A percentile compares a stretch with the other conserved stretches of the same genome.
Conservation (phyloP, 352 stramenopile species). For the Globisporangium carolinianum region DNA sequence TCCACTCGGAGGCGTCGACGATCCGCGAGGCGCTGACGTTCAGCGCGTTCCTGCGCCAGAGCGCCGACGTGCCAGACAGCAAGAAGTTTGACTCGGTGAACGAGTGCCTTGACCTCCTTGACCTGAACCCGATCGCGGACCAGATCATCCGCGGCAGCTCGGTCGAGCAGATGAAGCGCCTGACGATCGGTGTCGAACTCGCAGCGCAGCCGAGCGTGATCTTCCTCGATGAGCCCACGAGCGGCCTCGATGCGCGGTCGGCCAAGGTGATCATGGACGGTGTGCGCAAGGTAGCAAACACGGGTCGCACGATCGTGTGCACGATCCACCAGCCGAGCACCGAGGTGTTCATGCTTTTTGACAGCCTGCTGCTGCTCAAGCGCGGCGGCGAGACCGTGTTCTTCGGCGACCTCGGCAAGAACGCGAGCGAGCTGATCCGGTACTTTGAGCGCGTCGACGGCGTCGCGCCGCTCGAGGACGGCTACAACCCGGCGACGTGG, state of each 20-base stretch:
- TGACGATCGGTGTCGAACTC: slow-evolving; percentile 60
- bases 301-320: slow-evolving; percentile 14
- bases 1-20: slow-evolving; percentile 67
- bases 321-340: slow-evolving; percentile 82
- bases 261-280: slow-evolving; percentile 77
- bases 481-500: slow-evolving; percentile 79
- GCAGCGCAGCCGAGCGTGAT: slow-evolving; percentile 72
- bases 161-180: slow-evolving; percentile 40
- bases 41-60: slow-evolving; percentile 56
- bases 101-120: too few species aligned
- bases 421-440: slow-evolving; percentile 24
- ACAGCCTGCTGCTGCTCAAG: slow-evolving; percentile 73
- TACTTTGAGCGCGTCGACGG: slow-evolving; percentile 55
- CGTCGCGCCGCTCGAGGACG: slow-evolving; percentile 22
- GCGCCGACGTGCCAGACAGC: slow-evolving; percentile 18
- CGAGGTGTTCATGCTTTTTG: slow-evolving; percentile 66
- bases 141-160: slow-evolving; percentile 34
- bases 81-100: too few species aligned
- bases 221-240: slow-evolving; percentile 77
- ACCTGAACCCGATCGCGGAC: too few species aligned
- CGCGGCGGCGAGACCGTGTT: slow-evolving; percentile 44
- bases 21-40: slow-evolving; percentile 81
- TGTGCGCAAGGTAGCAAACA: slow-evolving; percentile 67
- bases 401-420: slow-evolving; percentile 45
- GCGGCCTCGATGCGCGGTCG: slow-evolving; percentile 73